phyloP scores from a whole-genome alignment of 164 flowering plant species.

The Chimonanthus salicifolius region DNA sequence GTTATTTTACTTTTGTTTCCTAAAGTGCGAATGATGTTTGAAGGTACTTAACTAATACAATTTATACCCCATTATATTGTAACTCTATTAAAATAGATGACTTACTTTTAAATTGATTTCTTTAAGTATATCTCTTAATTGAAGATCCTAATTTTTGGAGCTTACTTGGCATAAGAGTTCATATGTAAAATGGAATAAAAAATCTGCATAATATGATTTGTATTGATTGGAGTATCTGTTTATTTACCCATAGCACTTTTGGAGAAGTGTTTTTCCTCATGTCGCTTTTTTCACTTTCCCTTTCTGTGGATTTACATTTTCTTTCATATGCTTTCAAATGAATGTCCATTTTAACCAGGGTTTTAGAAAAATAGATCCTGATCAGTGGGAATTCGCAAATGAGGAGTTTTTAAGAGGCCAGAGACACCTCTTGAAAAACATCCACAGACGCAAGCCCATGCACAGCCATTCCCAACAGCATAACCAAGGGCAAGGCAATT shows the following conservation, averaged over 20 bases:
- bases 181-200: too few species aligned
- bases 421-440: conserved; percentile 60
- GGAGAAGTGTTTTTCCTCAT: background rate
- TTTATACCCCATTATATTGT: too few species aligned
- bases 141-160: too few species aligned
- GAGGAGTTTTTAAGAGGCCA: conserved; percentile 73
- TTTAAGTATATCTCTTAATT: too few species aligned
- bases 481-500: conserved; percentile 23
- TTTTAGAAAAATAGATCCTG: conserved; percentile 77
- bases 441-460: conserved; percentile 73
- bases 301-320: background rate
- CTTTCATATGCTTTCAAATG: background rate
- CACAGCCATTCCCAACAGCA: conserved; percentile 60
- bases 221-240: background rate
- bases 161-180: too few species aligned
- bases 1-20: too few species aligned
- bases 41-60: too few species aligned
- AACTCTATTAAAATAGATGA: too few species aligned
- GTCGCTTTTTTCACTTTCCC: background rate
- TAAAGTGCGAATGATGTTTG: too few species aligned
- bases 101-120: too few species aligned
- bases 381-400: conserved; percentile 88
- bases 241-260: background rate
- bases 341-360: conserved; percentile 36
- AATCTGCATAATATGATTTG: background rate